A percentile compares a stretch with the other conserved stretches of the same genome.
Evolutionary conservation across 441 rosid genomes (phyloP).

Genomic region (Syzygium malaccense): DNA sequence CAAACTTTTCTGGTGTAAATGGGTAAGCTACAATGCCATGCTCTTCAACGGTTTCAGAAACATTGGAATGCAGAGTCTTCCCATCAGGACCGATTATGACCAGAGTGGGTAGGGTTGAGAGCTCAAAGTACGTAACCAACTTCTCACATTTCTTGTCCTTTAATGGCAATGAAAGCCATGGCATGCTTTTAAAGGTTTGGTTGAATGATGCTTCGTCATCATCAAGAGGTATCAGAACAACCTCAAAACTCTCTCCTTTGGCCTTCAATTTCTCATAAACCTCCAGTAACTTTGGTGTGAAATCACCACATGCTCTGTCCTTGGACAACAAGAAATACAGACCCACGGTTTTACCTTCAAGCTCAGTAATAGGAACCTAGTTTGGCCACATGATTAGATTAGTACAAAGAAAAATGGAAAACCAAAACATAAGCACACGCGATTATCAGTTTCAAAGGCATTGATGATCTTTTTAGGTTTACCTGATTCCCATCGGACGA

Average conservation of each 20-base stretch:
- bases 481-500: not conserved
- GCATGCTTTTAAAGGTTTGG: conserved; percentile 31
- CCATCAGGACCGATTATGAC: conserved; percentile 73
- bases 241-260: conserved; percentile 52
- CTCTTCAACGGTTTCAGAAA: conserved; percentile 56
- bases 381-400: not conserved
- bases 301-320: conserved; percentile 20
- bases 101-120: conserved; percentile 47
- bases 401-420: not conserved
- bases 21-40: conserved; percentile 61
- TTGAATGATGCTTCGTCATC: conserved; percentile 52
- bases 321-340: conserved; percentile 34
- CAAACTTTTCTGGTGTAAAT: conserved; percentile 66
- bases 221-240: conserved; percentile 56
- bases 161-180: conserved; percentile 65
- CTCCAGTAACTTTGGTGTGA: conserved; percentile 45
- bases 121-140: conserved; percentile 53
- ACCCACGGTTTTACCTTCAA: conserved; percentile 62
- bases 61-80: conserved; percentile 54
- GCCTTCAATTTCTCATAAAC: conserved; percentile 35
- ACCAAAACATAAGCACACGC: not conserved
- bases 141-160: conserved; percentile 49
- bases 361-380: conserved; percentile 52
- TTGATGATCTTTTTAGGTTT: not conserved
- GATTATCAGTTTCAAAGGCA: not conserved